Percentiles rank a stretch among this genome's conserved stretches.
These are phyloP conservation scores for Arctium minus DNA, from an alignment of 129 eudicot species.

Conservation along the genomic window DNA sequence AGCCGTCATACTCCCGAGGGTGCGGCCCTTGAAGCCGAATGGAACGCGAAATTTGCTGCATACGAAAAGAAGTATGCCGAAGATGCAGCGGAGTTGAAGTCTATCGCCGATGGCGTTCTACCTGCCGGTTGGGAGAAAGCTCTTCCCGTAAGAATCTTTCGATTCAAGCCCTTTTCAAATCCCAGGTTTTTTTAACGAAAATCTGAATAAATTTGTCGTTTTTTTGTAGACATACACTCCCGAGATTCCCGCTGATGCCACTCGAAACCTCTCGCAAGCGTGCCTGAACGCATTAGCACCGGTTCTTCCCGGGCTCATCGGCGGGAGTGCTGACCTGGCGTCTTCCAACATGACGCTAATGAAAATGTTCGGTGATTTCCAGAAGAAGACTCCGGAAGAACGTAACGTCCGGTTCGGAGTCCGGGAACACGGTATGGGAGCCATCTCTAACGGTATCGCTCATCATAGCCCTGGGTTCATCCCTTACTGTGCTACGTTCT, in stretches of 20 bases:
- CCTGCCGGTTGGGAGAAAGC: conserved; percentile 67
- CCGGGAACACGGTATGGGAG: conserved; percentile 69
- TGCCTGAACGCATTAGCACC: conserved; percentile 44
- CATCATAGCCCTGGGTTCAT: conserved; percentile 53
- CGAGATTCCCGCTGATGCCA: conserved; percentile 46
- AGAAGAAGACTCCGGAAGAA: conserved; percentile 48
- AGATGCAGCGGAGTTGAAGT: conserved; percentile 47
- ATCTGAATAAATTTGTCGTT: neutral
- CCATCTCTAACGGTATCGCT: conserved; percentile 58
- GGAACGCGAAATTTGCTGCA: conserved; percentile 54
- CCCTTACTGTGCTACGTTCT: conserved; percentile 71
- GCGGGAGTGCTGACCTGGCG: conserved; percentile 72
- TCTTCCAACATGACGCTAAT: conserved; percentile 66
- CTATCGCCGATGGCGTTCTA: conserved; percentile 39
- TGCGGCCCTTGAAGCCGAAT: conserved; percentile 45
- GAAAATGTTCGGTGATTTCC: conserved; percentile 55
- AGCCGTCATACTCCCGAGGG: conserved; percentile 51
- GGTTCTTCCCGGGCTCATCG: conserved; percentile 60
- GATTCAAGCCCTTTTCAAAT: neutral
- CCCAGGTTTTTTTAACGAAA: neutral
- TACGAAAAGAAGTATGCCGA: conserved; percentile 50
- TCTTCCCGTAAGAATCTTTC: conserved; percentile 44
- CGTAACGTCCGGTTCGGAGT: conserved; percentile 59
- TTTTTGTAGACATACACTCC: conserved; percentile 46
- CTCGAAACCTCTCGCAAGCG: conserved; percentile 52